Conservation (phyloP, 805 yeast species). For the Candida montana region DNA sequence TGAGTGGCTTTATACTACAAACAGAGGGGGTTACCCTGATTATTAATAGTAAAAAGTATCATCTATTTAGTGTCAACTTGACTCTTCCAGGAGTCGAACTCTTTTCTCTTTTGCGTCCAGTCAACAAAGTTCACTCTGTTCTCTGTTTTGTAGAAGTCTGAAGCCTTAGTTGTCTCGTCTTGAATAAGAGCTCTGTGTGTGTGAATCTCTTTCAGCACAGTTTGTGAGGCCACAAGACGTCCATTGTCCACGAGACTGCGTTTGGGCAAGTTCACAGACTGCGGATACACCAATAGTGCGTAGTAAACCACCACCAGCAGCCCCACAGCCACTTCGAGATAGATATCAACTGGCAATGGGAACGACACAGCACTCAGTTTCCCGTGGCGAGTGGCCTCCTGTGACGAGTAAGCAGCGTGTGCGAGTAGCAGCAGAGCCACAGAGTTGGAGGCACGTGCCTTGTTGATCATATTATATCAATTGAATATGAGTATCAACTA, state of each 20-base stretch:
- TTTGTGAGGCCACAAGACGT: conserved; percentile 1
- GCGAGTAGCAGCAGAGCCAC: neutral
- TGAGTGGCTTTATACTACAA: neutral
- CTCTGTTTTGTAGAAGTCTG: conserved; percentile 5
- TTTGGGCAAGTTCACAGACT: conserved; percentile 1
- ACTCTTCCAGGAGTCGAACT: conserved; percentile 7
- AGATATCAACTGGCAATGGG: conserved; percentile 8
- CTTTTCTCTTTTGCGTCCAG: conserved; percentile 6
- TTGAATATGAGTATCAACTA: too few species aligned
- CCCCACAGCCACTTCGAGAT: conserved; percentile 3
- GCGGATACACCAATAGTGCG: conserved; percentile 3
- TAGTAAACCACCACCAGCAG: conserved; percentile 3
- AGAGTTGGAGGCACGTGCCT: neutral
- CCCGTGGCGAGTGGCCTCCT: conserved; percentile 4
- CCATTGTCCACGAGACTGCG: conserved; percentile 2
- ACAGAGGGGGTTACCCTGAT: too few species aligned
- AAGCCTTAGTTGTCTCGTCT: conserved; percentile 7
- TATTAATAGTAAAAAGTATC: neutral
- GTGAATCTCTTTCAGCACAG: neutral
- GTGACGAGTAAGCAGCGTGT: conserved; percentile 10
- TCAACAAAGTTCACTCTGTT: conserved; percentile 8
- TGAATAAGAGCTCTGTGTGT: conserved; percentile 5
- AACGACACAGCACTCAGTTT: neutral
- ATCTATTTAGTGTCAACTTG: neutral
- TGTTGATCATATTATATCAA: too few species aligned